These are phyloP conservation scores for Stenogyne calaminthoides DNA, from an alignment of 305 asterid genomes.

Conservation along the genomic window DNA sequence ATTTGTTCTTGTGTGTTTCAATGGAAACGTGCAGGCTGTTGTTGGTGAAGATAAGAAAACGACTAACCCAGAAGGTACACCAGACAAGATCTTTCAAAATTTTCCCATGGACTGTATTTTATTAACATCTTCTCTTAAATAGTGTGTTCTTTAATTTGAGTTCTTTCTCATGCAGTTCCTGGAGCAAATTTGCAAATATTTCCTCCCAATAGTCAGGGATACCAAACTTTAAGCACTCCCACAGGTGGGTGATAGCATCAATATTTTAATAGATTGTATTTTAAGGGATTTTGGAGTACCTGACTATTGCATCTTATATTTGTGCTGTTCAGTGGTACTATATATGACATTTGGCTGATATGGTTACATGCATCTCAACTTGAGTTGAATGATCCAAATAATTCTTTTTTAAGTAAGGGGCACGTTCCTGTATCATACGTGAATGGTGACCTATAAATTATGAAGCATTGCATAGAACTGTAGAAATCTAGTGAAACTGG, in stretches of 20 bases:
- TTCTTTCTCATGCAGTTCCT: constrained; percentile 45
- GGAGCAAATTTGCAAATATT: constrained; percentile 75
- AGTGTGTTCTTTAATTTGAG: constrained; percentile 9
- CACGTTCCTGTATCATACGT: background rate
- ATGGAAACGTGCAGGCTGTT: constrained; percentile 62
- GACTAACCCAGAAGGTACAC: constrained; percentile 48
- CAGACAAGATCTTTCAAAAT: constrained; percentile 11
- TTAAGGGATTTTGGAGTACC: constrained; percentile 22
- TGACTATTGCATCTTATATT: constrained; percentile 18
- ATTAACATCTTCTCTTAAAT: background rate
- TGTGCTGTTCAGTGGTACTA: constrained; percentile 13
- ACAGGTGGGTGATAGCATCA: constrained; percentile 45
- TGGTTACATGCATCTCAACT: constrained; percentile 16
- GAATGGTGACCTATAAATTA: background rate
- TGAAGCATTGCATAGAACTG: background rate
- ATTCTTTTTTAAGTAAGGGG: background rate
- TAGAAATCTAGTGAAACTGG: constrained; percentile 3
- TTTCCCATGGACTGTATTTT: constrained; percentile 5
- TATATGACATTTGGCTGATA: background rate
- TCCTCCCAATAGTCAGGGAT: constrained; percentile 70
- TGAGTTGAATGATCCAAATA: constrained; percentile 17
- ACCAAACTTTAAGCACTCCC: constrained; percentile 59
- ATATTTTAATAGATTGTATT: background rate
- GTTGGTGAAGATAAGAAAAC: constrained; percentile 58
- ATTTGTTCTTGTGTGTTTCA: constrained; percentile 5